Evolutionary conservation across 495 filamentous ascomycete genomes (phyloP), one percentile per base, ranked within the genome.

Genomic region (Chaetomium fimeti): DNA sequence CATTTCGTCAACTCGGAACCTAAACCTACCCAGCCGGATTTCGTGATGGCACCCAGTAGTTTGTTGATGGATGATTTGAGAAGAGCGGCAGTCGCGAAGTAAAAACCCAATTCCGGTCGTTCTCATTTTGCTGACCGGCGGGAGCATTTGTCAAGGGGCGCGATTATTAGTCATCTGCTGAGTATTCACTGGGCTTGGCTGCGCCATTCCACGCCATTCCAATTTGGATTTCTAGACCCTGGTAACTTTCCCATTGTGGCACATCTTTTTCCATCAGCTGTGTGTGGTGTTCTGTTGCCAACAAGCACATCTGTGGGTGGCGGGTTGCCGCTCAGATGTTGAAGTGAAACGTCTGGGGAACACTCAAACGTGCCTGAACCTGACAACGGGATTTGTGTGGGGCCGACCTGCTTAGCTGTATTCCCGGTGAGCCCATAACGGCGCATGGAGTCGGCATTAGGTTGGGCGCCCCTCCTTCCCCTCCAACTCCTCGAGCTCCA

Each of bases 381-480:
- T 6, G 12, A 49, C 25, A 28, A 28, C 8, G 43, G 36, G 55
- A 45, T 5, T 1, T 9, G n/a, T 59, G 57, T 51, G 58, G 45
- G 40, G 45, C 28, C 20, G 24, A 27, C 28, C 12, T 9, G 13
- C 56, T n/a, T 36, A 15, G 28, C 15, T 11, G 22, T 36, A 22
- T n/a, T 3, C 24, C 16, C 25, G 12, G 47, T 24, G 24, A 29
- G 27, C 6, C 27, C 47, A 36, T 36, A 36, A 20, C 18, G 32
- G 43, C 56, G 45, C 28, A 42, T 59, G 18, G 56, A 58, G 25
- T 48, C 57, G 57, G 45, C 45, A 40, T 49, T 52, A 32, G 28
- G 22, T 18, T 20, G n/a, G 11, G 47, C 24, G 36, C 54, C 62
- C 62, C 64, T 42, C 45, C 3, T 60, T 32, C 54, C 65, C 65